phyloP scores from a whole-genome alignment of 2,329 filamentous ascomycete genomes.

The Exophiala alcalophila region DNA sequence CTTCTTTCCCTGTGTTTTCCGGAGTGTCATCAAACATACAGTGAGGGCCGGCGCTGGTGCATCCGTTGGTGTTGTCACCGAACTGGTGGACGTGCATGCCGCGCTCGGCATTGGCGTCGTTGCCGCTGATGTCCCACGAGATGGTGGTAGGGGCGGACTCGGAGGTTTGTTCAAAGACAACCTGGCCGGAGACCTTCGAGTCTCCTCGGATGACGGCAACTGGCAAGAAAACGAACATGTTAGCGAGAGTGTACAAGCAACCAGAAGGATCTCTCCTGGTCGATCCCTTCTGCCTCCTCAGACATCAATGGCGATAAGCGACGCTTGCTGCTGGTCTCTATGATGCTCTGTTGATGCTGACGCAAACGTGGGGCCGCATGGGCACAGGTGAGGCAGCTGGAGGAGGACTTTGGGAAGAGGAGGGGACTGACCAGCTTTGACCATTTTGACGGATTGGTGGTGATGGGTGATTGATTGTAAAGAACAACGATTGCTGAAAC shows the following conservation, averaged over 20 bases:
- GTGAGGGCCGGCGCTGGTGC: slow-evolving; percentile 96
- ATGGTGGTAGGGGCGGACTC: slow-evolving; percentile 81
- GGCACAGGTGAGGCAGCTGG: background rate
- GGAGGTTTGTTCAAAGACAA: slow-evolving; percentile 88
- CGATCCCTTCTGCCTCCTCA: no score
- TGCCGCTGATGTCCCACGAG: slow-evolving; percentile 86
- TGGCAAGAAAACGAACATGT: slow-evolving; percentile 41
- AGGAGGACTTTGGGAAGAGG: background rate
- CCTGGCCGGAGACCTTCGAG: slow-evolving; percentile 88
- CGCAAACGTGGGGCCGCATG: slow-evolving; percentile 5
- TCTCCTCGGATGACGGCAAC: slow-evolving; percentile 97
- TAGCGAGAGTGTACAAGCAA: slow-evolving; percentile 24
- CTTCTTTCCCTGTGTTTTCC: background rate
- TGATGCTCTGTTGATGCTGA: slow-evolving; percentile 17
- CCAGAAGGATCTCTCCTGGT: no score
- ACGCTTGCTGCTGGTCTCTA: background rate
- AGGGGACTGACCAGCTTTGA: slow-evolving; percentile 81
- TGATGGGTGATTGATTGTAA: background rate
- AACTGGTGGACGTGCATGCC: slow-evolving; percentile 99
- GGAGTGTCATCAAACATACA: slow-evolving; percentile 59
- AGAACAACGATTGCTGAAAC: background rate
- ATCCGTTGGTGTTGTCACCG: slow-evolving; percentile 99
- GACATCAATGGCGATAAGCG: no score
- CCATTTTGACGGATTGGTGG: slow-evolving; percentile 72
- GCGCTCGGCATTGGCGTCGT: slow-evolving; percentile 93